Percentiles rank a stretch among this genome's conserved stretches.
Conservation (phyloP, 2,329 filamentous ascomycete genomes). For the Atkinsonella texensis region DNA sequence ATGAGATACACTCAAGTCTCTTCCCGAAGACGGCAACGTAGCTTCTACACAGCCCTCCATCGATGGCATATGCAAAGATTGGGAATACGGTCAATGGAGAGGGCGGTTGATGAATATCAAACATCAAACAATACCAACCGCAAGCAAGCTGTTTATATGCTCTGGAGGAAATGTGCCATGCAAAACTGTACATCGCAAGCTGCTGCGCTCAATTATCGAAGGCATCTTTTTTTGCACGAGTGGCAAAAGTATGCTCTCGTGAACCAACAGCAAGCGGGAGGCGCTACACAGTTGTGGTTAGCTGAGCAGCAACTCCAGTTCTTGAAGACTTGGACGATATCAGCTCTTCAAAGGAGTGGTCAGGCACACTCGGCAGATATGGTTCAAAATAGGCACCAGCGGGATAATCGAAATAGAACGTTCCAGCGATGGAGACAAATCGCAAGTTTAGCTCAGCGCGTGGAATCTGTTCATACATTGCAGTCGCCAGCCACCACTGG, state of each 20-base stretch:
- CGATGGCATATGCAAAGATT: slow-evolving; percentile 16
- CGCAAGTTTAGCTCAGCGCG: slow-evolving; percentile 9
- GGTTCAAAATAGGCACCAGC: slow-evolving; percentile 19
- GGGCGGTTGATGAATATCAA: slow-evolving; percentile 9
- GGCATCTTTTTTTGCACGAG: slow-evolving; percentile 9
- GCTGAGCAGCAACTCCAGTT: slow-evolving; percentile 19
- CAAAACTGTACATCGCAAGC: background rate
- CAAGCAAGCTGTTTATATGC: slow-evolving; percentile 6
- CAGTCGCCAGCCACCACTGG: background rate
- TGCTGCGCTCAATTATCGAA: background rate
- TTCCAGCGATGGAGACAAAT: slow-evolving; percentile 21
- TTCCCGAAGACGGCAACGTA: slow-evolving; percentile 19
- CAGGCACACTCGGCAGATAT: slow-evolving; percentile 25
- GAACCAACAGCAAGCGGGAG: slow-evolving; percentile 14
- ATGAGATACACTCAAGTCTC: slow-evolving; percentile 23
- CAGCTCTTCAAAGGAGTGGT: slow-evolving; percentile 23
- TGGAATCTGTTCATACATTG: background rate
- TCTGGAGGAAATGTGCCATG: slow-evolving; percentile 12
- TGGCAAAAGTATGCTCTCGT: slow-evolving; percentile 10
- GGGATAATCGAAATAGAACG: slow-evolving; percentile 18
- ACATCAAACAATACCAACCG: slow-evolving; percentile 7
- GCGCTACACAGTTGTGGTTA: slow-evolving; percentile 21
- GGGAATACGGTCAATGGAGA: slow-evolving; percentile 7
- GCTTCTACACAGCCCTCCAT: slow-evolving; percentile 20
- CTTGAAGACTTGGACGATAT: slow-evolving; percentile 25